phyloP scores from a whole-genome alignment of 2,329 filamentous ascomycete species.

The Aotearoamyces nothofagi region DNA sequence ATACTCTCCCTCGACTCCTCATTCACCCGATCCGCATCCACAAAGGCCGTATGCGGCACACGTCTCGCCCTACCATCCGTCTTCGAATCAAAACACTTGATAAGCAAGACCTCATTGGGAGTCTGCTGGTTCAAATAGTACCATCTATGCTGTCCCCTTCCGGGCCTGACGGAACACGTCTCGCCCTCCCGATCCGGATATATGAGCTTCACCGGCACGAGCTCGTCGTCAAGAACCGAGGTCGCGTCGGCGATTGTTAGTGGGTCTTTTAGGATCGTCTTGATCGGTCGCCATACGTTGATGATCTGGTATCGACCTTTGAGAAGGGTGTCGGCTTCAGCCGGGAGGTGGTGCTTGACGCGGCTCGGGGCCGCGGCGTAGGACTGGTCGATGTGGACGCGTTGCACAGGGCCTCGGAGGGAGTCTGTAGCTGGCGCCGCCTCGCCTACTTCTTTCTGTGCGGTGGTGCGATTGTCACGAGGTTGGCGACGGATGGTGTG shows the following conservation, averaged over 20 bases:
- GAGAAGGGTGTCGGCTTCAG: conserved; percentile 26
- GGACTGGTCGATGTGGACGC: conserved; percentile 43
- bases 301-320: conserved; percentile 35
- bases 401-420: conserved; percentile 29
- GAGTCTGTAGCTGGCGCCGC: conserved; percentile 2
- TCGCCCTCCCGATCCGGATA: conserved; percentile 35
- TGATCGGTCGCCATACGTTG: conserved; percentile 36
- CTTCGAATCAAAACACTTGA: conserved; percentile 48
- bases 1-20: conserved; percentile 34
- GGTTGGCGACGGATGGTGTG: conserved; percentile 40
- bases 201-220: conserved; percentile 31
- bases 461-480: too few relatives aligned
- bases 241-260: conserved; percentile 35
- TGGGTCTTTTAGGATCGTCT: conserved; percentile 35
- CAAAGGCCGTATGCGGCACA: conserved; percentile 40
- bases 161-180: conserved; percentile 29
- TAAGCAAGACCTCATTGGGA: conserved; percentile 37
- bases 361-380: conserved; percentile 26
- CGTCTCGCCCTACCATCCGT: conserved; percentile 34
- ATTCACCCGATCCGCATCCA: conserved; percentile 27
- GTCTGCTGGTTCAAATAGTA: conserved; percentile 34
- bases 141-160: conserved; percentile 29
- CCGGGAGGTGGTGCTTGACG: conserved; percentile 28
- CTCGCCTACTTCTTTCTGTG: too few relatives aligned
- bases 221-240: conserved; percentile 32